These are phyloP conservation scores for Loxodes magnus DNA, from an alignment of 73 alveolate genomes.

Conservation along the genomic window DNA sequence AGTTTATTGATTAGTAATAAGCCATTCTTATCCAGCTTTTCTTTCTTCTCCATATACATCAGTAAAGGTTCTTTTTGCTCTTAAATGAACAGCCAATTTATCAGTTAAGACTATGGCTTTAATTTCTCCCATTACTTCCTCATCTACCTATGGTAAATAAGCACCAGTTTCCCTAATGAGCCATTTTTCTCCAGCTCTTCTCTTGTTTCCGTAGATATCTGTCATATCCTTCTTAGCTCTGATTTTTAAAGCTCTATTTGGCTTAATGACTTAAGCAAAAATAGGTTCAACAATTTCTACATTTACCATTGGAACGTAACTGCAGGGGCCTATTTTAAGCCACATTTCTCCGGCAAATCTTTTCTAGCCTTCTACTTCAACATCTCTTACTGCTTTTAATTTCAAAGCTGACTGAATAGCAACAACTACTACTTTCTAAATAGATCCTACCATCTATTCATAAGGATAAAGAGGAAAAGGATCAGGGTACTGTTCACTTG, in stretches of 20 bases:
- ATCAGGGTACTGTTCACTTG: conserved; percentile 37
- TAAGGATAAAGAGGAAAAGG: conserved; percentile 74
- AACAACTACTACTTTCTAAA: conserved; percentile 19
- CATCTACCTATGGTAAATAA: conserved; percentile 51
- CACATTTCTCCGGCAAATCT: conserved; percentile 67
- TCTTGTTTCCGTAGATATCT: conserved; percentile 34
- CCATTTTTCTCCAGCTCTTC: conserved; percentile 80
- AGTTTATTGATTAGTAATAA: conserved; percentile 42
- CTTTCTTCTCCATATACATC: conserved; percentile 59
- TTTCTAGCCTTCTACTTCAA: conserved; percentile 35
- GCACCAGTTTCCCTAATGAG: conserved; percentile 51
- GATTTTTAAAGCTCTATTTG: conserved; percentile 46
- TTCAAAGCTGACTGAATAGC: conserved; percentile 34
- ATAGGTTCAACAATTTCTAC: conserved; percentile 23
- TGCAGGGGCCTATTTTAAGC: conserved; percentile 56
- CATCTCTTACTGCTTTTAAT: conserved; percentile 37
- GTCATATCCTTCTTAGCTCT: conserved; percentile 33
- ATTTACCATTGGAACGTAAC: conserved; percentile 54
- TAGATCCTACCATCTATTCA: conserved; percentile 36
- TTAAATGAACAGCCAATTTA: conserved; percentile 39
- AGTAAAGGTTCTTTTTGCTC: conserved; percentile 44
- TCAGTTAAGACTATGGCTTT: conserved; percentile 47
- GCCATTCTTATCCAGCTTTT: conserved; percentile 77
- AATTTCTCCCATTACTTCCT: conserved; percentile 31
- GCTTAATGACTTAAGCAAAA: conserved; percentile 35